phyloP scores from a whole-genome alignment of 768 basidiomycete genomes.

The Hydnomerulius pinastri region DNA sequence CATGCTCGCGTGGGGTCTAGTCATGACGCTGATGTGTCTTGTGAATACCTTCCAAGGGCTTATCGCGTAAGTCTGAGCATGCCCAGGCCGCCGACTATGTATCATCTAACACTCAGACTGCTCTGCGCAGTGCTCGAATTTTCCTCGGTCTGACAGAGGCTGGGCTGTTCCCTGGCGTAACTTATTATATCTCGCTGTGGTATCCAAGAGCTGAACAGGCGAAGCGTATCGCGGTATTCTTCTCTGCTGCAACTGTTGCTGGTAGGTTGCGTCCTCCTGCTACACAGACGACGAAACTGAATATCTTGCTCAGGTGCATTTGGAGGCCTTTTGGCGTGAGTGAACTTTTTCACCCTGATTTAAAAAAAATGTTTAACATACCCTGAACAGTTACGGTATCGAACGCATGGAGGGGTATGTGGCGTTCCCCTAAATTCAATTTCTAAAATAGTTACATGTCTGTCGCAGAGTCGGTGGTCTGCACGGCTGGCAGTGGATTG shows the following conservation, averaged over 20 bases:
- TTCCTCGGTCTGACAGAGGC: conserved; percentile 52
- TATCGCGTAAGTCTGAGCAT: conserved; percentile 32
- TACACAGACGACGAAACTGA: conserved; percentile 1
- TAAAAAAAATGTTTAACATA: not conserved
- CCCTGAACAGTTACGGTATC: conserved; percentile 33
- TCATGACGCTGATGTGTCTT: conserved; percentile 42
- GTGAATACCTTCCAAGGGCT: conserved; percentile 35
- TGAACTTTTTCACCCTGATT: not conserved
- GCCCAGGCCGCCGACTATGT: too few species aligned
- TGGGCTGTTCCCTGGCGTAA: conserved; percentile 44
- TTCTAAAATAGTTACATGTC: not conserved
- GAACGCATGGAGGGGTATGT: conserved; percentile 36
- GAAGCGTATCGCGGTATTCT: conserved; percentile 61
- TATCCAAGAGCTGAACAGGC: conserved; percentile 61
- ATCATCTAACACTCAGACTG: not conserved
- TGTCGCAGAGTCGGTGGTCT: conserved; percentile 26
- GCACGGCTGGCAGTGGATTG: conserved; percentile 41
- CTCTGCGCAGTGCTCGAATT: conserved; percentile 33
- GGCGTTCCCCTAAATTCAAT: conserved; percentile 14
- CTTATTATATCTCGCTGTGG: conserved; percentile 57
- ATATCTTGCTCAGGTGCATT: conserved; percentile 34
- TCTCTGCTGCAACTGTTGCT: conserved; percentile 59
- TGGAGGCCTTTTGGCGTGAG: conserved; percentile 52
- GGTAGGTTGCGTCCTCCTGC: conserved; percentile 27
- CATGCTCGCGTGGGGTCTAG: conserved; percentile 41